These are phyloP conservation scores for Sordaria brevicollis DNA, from an alignment of 495 filamentous ascomycete genomes.

Conservation along the genomic window DNA sequence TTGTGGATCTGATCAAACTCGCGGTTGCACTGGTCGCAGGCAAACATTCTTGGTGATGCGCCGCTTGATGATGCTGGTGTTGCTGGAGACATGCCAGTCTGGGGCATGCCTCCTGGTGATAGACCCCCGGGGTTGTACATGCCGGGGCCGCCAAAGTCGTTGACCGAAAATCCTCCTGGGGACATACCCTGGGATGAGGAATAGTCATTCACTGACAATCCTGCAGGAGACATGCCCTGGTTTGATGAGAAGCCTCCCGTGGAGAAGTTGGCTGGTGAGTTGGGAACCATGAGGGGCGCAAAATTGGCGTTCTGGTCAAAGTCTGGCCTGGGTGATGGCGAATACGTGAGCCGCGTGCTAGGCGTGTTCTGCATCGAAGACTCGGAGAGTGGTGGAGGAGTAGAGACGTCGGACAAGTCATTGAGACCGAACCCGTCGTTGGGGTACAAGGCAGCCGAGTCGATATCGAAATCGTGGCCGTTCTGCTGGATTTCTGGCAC, in stretches of 20 bases:
- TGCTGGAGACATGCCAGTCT: background rate
- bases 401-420: slow-evolving; percentile 23
- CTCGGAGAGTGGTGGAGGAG: slow-evolving; percentile 31
- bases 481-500: slow-evolving; percentile 13
- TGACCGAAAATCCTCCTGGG: background rate
- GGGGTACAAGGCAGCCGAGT: background rate
- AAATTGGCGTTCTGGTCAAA: background rate
- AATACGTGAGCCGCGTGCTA: slow-evolving; percentile 27
- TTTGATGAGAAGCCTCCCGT: slow-evolving; percentile 4
- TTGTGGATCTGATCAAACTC: slow-evolving; percentile 37
- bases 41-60: slow-evolving; percentile 18
- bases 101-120: background rate
- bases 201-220: background rate
- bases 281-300: background rate
- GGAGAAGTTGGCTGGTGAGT: background rate
- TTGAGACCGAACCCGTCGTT: background rate
- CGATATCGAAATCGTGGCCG: slow-evolving; percentile 1
- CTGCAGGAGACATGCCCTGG: slow-evolving; percentile 10
- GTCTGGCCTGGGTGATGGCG: slow-evolving; percentile 28
- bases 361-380: slow-evolving; percentile 33
- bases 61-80: slow-evolving; percentile 14
- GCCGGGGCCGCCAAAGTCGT: background rate
- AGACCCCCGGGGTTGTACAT: background rate
- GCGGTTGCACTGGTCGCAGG: slow-evolving; percentile 32
- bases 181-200: background rate